phyloP scores from a whole-genome alignment of 441 rosid species.

The Arabidopsis hybrid region DNA sequence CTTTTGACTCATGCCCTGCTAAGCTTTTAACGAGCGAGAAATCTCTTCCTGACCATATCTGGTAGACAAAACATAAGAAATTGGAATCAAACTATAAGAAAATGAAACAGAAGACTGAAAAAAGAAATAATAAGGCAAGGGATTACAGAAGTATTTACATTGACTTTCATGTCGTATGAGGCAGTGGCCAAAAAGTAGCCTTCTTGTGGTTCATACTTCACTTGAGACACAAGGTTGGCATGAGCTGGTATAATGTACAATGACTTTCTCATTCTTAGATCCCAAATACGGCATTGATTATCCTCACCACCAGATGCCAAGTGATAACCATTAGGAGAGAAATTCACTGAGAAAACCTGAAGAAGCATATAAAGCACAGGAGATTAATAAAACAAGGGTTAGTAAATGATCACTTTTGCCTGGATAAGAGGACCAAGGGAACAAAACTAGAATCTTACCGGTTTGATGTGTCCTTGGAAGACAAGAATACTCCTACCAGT shows the following conservation, averaged over 20 bases:
- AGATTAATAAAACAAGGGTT: conserved; percentile 11
- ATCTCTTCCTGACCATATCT: conserved; percentile 96
- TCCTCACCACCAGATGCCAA: conserved; percentile 95
- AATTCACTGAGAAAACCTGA: conserved; percentile 81
- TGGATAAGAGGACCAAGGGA: conserved; percentile 1
- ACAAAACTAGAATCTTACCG: conserved; percentile 54
- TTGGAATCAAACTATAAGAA: conserved; percentile 33
- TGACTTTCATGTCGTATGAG: conserved; percentile 91
- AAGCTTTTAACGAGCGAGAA: conserved; percentile 82
- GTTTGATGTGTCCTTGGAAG: conserved; percentile 94
- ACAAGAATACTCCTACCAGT: conserved; percentile 89
- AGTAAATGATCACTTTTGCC: not conserved
- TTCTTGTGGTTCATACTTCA: conserved; percentile 95
- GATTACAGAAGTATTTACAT: conserved; percentile 54
- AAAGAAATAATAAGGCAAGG: not conserved
- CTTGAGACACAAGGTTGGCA: conserved; percentile 86
- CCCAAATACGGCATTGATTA: conserved; percentile 94
- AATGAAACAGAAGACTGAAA: conserved; percentile 24
- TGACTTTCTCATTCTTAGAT: conserved; percentile 85
- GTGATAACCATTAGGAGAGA: conserved; percentile 96
- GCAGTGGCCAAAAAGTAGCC: conserved; percentile 89
- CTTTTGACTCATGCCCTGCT: conserved; percentile 85
- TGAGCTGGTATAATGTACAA: conserved; percentile 87
- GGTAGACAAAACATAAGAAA: conserved; percentile 30
- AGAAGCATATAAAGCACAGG: conserved; percentile 36